Evolutionary conservation across 371 early-diverging fungal genomes (phyloP).

Genomic region (Gilbertella persicaria): DNA sequence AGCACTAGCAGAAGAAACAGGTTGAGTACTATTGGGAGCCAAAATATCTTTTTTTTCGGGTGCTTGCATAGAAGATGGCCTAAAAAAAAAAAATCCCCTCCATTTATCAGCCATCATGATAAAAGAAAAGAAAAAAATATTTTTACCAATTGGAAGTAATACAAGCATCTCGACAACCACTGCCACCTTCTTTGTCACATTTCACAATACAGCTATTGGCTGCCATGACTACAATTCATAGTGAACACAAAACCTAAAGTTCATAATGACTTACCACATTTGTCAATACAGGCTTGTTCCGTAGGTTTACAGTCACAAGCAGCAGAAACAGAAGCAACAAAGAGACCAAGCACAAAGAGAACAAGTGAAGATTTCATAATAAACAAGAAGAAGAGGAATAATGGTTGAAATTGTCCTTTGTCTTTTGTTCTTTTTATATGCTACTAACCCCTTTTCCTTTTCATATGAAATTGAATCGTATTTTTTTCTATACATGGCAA

Average conservation of each 20-base stretch:
- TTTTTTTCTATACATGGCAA: too few relatives aligned
- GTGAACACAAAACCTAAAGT: neutral
- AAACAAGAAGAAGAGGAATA: neutral
- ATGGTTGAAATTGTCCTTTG: too few relatives aligned
- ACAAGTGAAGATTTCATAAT: slow-evolving; percentile 2
- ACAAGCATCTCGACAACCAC: slow-evolving; percentile 19
- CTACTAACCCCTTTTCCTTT: neutral
- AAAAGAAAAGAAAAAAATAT: neutral
- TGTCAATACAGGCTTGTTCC: slow-evolving; percentile 20
- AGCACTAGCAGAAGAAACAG: neutral
- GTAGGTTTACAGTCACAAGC: slow-evolving; percentile 24
- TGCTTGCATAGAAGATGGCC: slow-evolving; percentile 10
- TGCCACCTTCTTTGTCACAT: slow-evolving; percentile 17
- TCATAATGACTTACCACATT: slow-evolving; percentile 28
- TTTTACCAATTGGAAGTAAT: slow-evolving; percentile 19
- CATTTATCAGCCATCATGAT: neutral
- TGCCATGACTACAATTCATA: slow-evolving; percentile 12
- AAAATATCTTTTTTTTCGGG: slow-evolving; percentile 2
- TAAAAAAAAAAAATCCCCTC: neutral
- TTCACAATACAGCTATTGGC: slow-evolving; percentile 24
- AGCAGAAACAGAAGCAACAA: slow-evolving; percentile 20
- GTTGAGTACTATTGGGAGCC: neutral
- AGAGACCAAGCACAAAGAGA: slow-evolving; percentile 15
- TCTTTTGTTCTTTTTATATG: too few relatives aligned
- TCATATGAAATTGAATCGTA: too few relatives aligned